Base-by-base conservation (phyloP, 1,284 basidiomycete genomes). In the Malassezia vespertilionis region DNA sequence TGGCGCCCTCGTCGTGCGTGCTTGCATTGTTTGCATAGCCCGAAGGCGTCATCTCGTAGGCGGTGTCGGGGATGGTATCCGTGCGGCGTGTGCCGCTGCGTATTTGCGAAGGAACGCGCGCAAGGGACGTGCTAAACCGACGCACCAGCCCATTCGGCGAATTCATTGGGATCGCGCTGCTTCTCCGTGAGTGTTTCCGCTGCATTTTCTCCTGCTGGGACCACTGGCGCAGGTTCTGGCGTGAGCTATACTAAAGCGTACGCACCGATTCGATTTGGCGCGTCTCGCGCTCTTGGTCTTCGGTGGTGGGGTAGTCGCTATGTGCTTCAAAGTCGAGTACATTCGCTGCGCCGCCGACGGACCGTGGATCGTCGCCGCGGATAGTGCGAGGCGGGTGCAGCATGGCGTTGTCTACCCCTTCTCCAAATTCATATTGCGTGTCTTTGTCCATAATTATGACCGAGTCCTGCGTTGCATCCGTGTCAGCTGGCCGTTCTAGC, bases 261-360 rank as follows among this genome's bases (percentile, higher is more conserved):
- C 27, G 27, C 27, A 28, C 27, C 27, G 7, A 26, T 26, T 51
- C 48, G 23, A 51, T 43, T 14, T 28, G n/a, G 28, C 37, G 48
- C 11, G 48, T 51, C 33, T 51, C 48, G 10, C 20, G 21, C 26
- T 33, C 34, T 17, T 50, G 41, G 33, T 50, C 47, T 15, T 44
- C 42, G 10, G 47, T 50, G 23, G 38, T 40, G 9, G 41, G 0
- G 23, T 50, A 43, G 14, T 8, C 17, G 4, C 24, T 17, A 11
- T 2, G n/a, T 10, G 27, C 27, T 6, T 30, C 28, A 20, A 40
- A 21, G 14, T 14, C 7, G 17, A 40, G 27, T 9, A 17, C 39
- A 11, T 40, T 30, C 20, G n/a, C n/a, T 1, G 24, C 12, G n/a
- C n/a, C n/a, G n/a, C n/a, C n/a, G n/a, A n/a, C n/a, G n/a, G n/a